Conservation (phyloP, 2,329 filamentous ascomycete species). For the Aspergillus arachidicola region DNA sequence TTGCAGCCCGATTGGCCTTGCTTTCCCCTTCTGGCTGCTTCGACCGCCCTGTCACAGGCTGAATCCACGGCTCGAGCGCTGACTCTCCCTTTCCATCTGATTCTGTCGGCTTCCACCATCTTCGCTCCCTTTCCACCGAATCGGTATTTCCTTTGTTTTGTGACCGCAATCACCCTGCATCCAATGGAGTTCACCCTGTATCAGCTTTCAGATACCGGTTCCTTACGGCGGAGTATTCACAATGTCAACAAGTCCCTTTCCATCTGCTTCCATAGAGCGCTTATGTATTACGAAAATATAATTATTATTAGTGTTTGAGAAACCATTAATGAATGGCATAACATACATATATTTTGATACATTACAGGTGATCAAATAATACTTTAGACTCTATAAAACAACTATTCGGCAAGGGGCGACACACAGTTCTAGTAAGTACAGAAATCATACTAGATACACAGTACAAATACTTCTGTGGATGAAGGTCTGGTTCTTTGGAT, state of each 20-base stretch:
- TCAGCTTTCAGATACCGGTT: neutral
- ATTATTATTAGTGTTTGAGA: neutral
- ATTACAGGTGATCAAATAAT: neutral
- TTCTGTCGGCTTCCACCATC: slow-evolving; percentile 36
- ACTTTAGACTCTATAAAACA: neutral
- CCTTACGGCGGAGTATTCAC: slow-evolving; percentile 4
- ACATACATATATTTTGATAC: neutral
- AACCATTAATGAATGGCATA: neutral
- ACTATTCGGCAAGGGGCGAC: neutral
- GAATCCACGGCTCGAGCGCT: slow-evolving; percentile 32
- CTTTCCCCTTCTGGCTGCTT: slow-evolving; percentile 22
- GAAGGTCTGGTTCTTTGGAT: neutral
- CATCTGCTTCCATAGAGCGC: slow-evolving; percentile 1
- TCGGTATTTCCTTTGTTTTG: slow-evolving; percentile 14
- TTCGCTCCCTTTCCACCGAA: slow-evolving; percentile 29
- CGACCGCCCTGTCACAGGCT: slow-evolving; percentile 15
- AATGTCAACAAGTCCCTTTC: neutral
- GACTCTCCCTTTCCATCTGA: slow-evolving; percentile 26
- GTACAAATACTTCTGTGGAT: neutral
- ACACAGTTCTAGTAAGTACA: neutral
- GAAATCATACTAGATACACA: neutral
- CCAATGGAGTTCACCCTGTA: neutral
- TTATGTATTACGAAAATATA: neutral
- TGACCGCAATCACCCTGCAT: neutral
- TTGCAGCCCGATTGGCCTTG: slow-evolving; percentile 9